Evolutionary conservation across 2,329 filamentous ascomycete species (phyloP).

Genomic region (Pseudogymnoascus destructans): DNA sequence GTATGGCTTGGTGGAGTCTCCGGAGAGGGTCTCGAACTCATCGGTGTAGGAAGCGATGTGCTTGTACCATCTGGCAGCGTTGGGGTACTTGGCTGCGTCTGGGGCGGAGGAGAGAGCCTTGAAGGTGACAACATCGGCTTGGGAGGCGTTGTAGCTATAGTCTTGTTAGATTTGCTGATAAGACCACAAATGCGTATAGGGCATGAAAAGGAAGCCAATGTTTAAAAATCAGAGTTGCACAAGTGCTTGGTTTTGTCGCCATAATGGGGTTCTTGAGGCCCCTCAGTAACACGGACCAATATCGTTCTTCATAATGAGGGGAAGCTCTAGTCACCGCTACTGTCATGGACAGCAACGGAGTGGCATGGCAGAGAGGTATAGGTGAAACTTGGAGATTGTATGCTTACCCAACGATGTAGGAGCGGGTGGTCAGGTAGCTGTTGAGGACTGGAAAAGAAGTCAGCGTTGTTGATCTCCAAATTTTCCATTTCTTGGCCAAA

Average conservation of each 20-base stretch:
- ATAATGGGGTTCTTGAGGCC: conserved; percentile 81
- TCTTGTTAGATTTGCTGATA: conserved; percentile 12
- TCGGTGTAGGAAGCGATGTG: conserved; percentile 88
- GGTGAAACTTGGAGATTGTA: conserved; percentile 15
- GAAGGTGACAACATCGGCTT: conserved; percentile 93
- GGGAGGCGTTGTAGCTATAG: conserved; percentile 50
- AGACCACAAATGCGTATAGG: conserved; percentile 15
- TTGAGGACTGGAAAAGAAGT: conserved; percentile 45
- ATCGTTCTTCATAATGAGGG: conserved; percentile 57
- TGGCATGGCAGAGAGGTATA: conserved; percentile 17
- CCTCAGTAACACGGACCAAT: conserved; percentile 96
- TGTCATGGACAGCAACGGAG: conserved; percentile 9
- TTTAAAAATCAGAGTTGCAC: conserved; percentile 58
- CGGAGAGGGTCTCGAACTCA: conserved; percentile 81
- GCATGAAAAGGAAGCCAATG: conserved; percentile 16
- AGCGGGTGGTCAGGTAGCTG: conserved; percentile 60
- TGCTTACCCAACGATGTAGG: conserved; percentile 74
- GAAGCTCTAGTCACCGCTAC: conserved; percentile 11
- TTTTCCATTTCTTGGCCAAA: conserved; percentile 9
- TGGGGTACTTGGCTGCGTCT: conserved; percentile 74
- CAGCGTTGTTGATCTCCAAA: conserved; percentile 16
- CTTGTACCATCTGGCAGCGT: conserved; percentile 97
- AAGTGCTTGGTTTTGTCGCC: conserved; percentile 63
- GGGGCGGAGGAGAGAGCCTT: conserved; percentile 72
- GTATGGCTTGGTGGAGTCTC: conserved; percentile 80